phyloP scores from a whole-genome alignment of 495 filamentous ascomycete species.

The Parathielavia hyrcaniae region DNA sequence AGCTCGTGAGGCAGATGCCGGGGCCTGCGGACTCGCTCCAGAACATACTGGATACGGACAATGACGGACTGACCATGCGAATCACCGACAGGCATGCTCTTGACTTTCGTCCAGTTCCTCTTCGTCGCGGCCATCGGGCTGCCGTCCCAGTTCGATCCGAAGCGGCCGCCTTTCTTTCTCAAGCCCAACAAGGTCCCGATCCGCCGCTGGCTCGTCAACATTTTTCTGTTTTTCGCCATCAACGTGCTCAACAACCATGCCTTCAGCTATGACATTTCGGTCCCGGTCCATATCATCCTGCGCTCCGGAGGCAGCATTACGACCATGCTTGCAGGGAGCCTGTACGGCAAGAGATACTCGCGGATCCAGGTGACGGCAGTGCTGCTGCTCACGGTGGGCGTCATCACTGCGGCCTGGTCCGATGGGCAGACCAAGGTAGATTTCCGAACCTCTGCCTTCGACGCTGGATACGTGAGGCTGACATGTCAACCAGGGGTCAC shows the following conservation, averaged over 20 bases:
- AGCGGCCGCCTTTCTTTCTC: slow-evolving; percentile 58
- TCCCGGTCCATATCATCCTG: slow-evolving; percentile 94
- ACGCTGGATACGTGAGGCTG: not conserved
- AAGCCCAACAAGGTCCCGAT: slow-evolving; percentile 76
- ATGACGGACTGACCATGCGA: not conserved
- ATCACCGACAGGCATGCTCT: slow-evolving; percentile 59
- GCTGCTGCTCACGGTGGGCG: slow-evolving; percentile 73
- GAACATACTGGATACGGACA: not conserved
- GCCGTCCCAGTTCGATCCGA: slow-evolving; percentile 59
- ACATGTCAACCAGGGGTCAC: slow-evolving; percentile 27
- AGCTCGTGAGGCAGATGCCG: not conserved
- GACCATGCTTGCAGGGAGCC: slow-evolving; percentile 77
- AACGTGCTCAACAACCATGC: slow-evolving; percentile 97
- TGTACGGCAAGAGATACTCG: slow-evolving; percentile 81
- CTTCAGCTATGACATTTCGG: slow-evolving; percentile 92
- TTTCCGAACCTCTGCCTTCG: not conserved
- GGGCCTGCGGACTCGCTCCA: not conserved
- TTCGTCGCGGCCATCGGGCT: slow-evolving; percentile 75
- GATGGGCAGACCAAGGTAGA: slow-evolving; percentile 77
- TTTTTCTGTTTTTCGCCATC: slow-evolving; percentile 83
- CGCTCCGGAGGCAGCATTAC: slow-evolving; percentile 92
- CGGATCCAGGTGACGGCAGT: slow-evolving; percentile 72
- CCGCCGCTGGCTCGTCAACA: slow-evolving; percentile 77
- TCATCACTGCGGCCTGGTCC: slow-evolving; percentile 78
- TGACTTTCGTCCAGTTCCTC: slow-evolving; percentile 91